A percentile compares a stretch with the other conserved stretches of the same genome.
Evolutionary conservation across 2,329 filamentous ascomycete species (phyloP).

Genomic region (Cryphonectria japonica): DNA sequence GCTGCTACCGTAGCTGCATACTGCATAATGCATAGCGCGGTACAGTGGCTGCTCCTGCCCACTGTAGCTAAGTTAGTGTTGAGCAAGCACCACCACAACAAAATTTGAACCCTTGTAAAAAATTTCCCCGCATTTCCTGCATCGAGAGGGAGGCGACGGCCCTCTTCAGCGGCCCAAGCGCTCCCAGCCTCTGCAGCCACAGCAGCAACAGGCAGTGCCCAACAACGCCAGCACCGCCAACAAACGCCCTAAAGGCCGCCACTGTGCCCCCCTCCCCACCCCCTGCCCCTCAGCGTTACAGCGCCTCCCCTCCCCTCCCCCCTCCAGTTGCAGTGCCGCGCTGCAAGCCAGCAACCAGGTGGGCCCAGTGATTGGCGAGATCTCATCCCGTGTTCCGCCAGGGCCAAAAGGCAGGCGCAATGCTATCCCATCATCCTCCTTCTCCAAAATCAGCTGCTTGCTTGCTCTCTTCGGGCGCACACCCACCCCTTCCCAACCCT

Average conservation of each 20-base stretch:
- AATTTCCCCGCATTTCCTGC: constrained; percentile 29
- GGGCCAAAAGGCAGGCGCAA: not conserved
- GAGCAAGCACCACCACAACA: not conserved
- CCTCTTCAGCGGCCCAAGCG: not conserved
- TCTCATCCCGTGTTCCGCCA: not conserved
- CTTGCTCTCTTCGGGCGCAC: not conserved
- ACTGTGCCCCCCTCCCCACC: not conserved
- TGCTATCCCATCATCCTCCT: not conserved
- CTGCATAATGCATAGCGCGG: not conserved
- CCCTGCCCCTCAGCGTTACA: not conserved
- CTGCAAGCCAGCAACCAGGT: not conserved
- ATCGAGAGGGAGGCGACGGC: constrained; percentile 21
- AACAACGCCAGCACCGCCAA: not conserved
- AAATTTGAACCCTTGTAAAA: constrained; percentile 11
- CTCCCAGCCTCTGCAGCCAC: not conserved
- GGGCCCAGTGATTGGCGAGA: constrained; percentile 9
- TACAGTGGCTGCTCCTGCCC: not conserved
- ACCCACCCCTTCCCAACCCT: not conserved
- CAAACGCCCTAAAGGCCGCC: not conserved
- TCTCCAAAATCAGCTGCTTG: not conserved
- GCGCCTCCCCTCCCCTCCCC: not conserved
- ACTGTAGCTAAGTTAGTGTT: not conserved
- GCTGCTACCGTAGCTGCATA: not conserved
- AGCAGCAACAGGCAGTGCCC: not conserved
- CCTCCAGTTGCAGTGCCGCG: not conserved